Evolutionary conservation across 1,139 yeast species (phyloP).

Genomic region (Yamadazyma taylorii): DNA sequence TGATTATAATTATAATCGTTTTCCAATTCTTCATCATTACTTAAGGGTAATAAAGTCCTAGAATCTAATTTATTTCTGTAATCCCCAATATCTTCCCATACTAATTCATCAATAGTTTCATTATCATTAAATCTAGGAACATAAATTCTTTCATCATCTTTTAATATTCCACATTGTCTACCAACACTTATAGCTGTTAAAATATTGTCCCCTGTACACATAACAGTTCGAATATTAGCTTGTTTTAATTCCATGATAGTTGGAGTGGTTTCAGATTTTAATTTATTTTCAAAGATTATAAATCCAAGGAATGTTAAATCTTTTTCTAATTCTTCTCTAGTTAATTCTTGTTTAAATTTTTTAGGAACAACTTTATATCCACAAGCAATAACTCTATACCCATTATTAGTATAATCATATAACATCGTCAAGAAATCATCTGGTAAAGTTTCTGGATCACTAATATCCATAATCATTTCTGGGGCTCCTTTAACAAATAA

Average conservation of each 20-base stretch:
- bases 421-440: conserved; percentile 68
- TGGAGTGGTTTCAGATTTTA: conserved; percentile 65
- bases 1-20: conserved; percentile 7
- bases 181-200: conserved; percentile 94
- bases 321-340: conserved; percentile 65
- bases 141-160: conserved; percentile 50
- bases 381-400: conserved; percentile 93
- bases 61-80: conserved; percentile 57
- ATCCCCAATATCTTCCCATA: conserved; percentile 71
- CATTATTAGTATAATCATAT: conserved; percentile 85
- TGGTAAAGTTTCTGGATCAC: conserved; percentile 72
- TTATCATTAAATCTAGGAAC: conserved; percentile 61
- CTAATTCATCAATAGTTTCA: conserved; percentile 29
- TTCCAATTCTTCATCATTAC: conserved; percentile 7
- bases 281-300: conserved; percentile 86
- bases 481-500: conserved; percentile 96
- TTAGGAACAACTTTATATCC: conserved; percentile 56
- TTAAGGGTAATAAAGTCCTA: conserved; percentile 54
- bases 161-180: conserved; percentile 72
- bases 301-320: conserved; percentile 79
- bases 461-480: conserved; percentile 83
- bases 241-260: conserved; percentile 57
- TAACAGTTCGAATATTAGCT: conserved; percentile 79
- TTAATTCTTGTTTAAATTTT: conserved; percentile 10
- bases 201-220: conserved; percentile 98